Conservation (phyloP, 345 rosid species). For the Eucalyptus microcorys region DNA sequence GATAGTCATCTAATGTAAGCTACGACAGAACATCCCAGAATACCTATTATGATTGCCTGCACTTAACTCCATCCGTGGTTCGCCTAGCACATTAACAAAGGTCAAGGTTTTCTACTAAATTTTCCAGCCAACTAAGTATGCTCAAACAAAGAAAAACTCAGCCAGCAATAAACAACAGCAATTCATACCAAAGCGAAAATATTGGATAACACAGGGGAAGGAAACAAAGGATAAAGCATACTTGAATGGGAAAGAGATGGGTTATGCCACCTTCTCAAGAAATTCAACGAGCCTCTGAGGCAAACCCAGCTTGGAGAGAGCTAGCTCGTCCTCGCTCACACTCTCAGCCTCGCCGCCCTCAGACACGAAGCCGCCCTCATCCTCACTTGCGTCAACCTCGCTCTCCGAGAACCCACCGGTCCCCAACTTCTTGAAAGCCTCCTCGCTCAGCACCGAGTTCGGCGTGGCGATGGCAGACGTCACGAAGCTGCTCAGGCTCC, state of each 20-base stretch:
- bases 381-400: too few species aligned
- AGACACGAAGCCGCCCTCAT: too few species aligned
- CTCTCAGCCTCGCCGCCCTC: background rate
- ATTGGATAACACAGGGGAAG: background rate
- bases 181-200: background rate
- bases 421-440: too few species aligned
- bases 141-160: background rate
- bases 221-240: background rate
- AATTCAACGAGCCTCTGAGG: conserved; percentile 64
- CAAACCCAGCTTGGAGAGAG: conserved; percentile 51
- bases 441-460: too few species aligned
- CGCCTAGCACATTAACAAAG: background rate
- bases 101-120: background rate
- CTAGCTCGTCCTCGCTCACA: conserved; percentile 43
- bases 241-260: conserved; percentile 94
- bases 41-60: background rate
- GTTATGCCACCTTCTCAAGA: conserved; percentile 76
- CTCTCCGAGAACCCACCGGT: too few species aligned
- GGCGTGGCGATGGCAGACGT: too few species aligned
- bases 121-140: background rate
- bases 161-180: background rate
- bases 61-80: background rate
- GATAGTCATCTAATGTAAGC: background rate
- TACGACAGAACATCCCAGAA: background rate
- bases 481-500: too few species aligned